Evolutionary conservation across 2,329 filamentous ascomycete genomes (phyloP).

Genomic region (Thielaviopsis musarum): DNA sequence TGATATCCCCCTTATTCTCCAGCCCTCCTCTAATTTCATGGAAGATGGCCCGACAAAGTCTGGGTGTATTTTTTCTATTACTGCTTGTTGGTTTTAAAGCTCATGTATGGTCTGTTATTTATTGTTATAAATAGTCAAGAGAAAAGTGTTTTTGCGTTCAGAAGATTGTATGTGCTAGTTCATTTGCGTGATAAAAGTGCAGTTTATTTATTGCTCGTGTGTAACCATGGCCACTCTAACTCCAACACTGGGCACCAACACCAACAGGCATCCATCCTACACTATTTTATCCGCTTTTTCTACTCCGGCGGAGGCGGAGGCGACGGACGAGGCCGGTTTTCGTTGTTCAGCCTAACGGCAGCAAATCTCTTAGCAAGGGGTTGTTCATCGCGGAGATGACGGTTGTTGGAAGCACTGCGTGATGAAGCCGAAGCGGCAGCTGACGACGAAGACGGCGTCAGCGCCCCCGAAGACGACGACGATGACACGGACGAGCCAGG

Average conservation of each 20-base stretch:
- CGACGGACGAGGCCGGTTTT: constrained; percentile 11
- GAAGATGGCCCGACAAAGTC: neutral
- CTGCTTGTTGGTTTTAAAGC: neutral
- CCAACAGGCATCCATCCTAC: neutral
- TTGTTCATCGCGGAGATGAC: constrained; percentile 26
- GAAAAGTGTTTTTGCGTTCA: neutral
- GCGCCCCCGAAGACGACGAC: constrained; percentile 16
- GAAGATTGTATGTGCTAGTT: neutral
- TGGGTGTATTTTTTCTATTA: neutral
- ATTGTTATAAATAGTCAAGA: neutral
- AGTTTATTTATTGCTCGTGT: no score
- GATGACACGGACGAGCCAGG: constrained; percentile 15
- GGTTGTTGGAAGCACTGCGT: neutral
- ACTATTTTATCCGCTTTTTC: neutral
- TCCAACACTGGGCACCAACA: neutral
- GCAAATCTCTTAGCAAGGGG: constrained; percentile 50
- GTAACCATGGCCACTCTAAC: neutral
- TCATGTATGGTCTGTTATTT: neutral
- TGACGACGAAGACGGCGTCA: constrained; percentile 12
- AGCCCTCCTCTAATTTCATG: neutral
- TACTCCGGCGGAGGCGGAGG: constrained; percentile 4
- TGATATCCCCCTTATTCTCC: constrained; percentile 1
- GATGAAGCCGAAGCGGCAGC: constrained; percentile 1
- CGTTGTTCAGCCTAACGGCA: constrained; percentile 44
- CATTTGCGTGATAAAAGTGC: no score